phyloP scores from a whole-genome alignment of 768 basidiomycete genomes.

The Termitomyces sp. region DNA sequence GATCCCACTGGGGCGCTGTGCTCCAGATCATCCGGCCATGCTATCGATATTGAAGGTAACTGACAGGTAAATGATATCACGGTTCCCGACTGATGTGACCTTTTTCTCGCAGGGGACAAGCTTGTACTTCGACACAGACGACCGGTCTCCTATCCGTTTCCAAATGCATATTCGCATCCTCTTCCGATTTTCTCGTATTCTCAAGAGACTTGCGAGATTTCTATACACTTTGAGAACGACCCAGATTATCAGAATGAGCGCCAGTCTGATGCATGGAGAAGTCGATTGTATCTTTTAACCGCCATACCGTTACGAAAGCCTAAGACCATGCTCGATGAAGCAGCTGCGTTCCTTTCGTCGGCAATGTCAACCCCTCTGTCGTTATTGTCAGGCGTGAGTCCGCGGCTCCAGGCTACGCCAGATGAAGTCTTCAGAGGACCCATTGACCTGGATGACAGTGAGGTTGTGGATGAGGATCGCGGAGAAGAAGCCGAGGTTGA shows the following conservation, averaged over 20 bases:
- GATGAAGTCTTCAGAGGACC: slow-evolving; percentile 62
- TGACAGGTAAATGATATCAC: background rate
- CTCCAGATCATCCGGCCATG: slow-evolving; percentile 75
- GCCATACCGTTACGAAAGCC: slow-evolving; percentile 66
- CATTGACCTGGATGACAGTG: slow-evolving; percentile 73
- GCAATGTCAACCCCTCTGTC: slow-evolving; percentile 57
- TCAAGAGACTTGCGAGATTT: slow-evolving; percentile 48
- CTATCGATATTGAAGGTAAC: slow-evolving; percentile 71
- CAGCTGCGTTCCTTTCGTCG: slow-evolving; percentile 57
- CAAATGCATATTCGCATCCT: slow-evolving; percentile 72
- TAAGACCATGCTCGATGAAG: slow-evolving; percentile 64
- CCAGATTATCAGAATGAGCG: slow-evolving; percentile 49
- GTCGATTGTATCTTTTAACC: slow-evolving; percentile 55
- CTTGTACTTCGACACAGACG: slow-evolving; percentile 74
- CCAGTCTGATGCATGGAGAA: slow-evolving; percentile 45
- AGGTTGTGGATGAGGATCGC: slow-evolving; percentile 72
- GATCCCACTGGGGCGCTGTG: slow-evolving; percentile 74
- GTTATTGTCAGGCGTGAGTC: slow-evolving; percentile 35
- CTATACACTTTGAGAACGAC: slow-evolving; percentile 54
- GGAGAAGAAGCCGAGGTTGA: slow-evolving; percentile 77
- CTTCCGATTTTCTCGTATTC: slow-evolving; percentile 66
- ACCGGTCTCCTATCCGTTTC: slow-evolving; percentile 71
- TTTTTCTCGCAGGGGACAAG: slow-evolving; percentile 40
- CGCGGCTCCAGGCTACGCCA: slow-evolving; percentile 41
- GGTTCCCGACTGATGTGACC: background rate